Evolutionary conservation across 2,329 filamentous ascomycete genomes (phyloP).

Genomic region (Penicillium polonicum): DNA sequence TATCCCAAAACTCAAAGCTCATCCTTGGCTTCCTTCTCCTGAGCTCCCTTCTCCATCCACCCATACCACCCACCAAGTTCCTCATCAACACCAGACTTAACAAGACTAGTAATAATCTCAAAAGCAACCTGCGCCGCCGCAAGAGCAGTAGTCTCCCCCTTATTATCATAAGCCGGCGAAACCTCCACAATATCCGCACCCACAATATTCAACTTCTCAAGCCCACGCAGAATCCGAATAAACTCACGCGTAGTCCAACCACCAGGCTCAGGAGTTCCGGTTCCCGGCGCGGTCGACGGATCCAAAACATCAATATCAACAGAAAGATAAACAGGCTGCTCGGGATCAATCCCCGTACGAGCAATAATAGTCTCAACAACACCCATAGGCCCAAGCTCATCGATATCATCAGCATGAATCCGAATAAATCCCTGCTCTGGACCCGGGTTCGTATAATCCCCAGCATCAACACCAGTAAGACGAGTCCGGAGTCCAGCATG

Average conservation of each 20-base stretch:
- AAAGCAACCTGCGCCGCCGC: slow-evolving; percentile 81
- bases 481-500: slow-evolving; percentile 82
- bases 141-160: slow-evolving; percentile 75
- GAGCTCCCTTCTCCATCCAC: slow-evolving; percentile 22
- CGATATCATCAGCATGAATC: slow-evolving; percentile 81
- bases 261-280: slow-evolving; percentile 84
- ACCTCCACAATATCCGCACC: slow-evolving; percentile 91
- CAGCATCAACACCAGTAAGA: slow-evolving; percentile 63
- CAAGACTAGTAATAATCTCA: slow-evolving; percentile 70
- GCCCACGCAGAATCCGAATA: slow-evolving; percentile 75
- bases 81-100: slow-evolving; percentile 44
- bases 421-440: slow-evolving; percentile 74
- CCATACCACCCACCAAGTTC: slow-evolving; percentile 45
- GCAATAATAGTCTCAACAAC: slow-evolving; percentile 69
- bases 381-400: slow-evolving; percentile 72
- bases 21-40: slow-evolving; percentile 25
- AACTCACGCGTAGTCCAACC: slow-evolving; percentile 89
- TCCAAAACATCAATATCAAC: slow-evolving; percentile 82
- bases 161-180: slow-evolving; percentile 77
- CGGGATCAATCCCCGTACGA: slow-evolving; percentile 62
- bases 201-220: slow-evolving; percentile 80
- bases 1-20: slow-evolving; percentile 22
- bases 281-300: slow-evolving; percentile 68
- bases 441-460: slow-evolving; percentile 68
- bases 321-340: slow-evolving; percentile 76